Base-by-base conservation (phyloP, 192 early-diverging fungal species). In the Paraglomus brasilianum region DNA sequence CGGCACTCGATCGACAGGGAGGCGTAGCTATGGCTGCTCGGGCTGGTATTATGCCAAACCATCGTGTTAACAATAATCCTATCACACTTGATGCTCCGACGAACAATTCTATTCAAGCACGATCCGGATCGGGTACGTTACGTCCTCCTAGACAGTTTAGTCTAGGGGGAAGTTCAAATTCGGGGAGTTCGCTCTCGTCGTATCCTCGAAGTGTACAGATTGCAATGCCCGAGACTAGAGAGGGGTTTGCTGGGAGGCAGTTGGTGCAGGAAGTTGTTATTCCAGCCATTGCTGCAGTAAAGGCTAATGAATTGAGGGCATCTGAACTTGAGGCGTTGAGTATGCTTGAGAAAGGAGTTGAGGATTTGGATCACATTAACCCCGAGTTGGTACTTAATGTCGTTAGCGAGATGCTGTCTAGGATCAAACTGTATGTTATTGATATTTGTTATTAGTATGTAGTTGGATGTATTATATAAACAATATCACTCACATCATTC, bases 261-360 rank as follows among this genome's bases (percentile, higher is more conserved):
- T 49, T 79, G 5, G 40, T 70, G 17, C 73, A 64, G 9, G 64
- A 62, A 8, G 68, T 72, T 0, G 39, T 79, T n/a, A 47, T 79
- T 8, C 78, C 78, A 0, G 70, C 75, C 8, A 46, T 79, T 5
- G 40, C 56, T 22, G 66, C 59, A 38, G 78, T 79, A 70, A 80
- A 76, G 53, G 51, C 70, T 30, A 75, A 62, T 22, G 78, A 80
- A 22, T 68, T 76, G 21, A 80, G 75, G 62, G 72, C 75, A 15
- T 52, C 72, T 46, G 78, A 80, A 24, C 46, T 80, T 8, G 78
- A 80, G 14, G 74, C 78, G 21, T 43, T 80, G 8, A 76, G 72
- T 48, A 71, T 74, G 17, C 39, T 80, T 40, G 74, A 76, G 59
- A 73, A 76, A 45, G 78, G 78, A 19, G 67, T 80, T 40, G 55